Evolutionary conservation across 257 asterid species (phyloP), one percentile per base, ranked within the genome.

Genomic region (Osmanthus fragrans): DNA sequence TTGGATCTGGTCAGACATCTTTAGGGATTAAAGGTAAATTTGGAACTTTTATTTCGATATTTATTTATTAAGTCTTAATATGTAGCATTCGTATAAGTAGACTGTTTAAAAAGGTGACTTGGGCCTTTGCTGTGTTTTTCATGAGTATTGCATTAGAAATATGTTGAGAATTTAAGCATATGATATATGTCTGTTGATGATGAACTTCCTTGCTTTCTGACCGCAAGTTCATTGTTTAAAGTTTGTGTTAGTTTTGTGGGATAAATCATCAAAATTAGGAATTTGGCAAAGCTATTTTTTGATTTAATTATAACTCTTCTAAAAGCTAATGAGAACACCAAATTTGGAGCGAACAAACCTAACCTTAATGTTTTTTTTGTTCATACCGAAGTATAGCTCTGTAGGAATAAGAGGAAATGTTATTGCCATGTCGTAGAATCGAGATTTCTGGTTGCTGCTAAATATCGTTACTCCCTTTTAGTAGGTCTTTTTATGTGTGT

Each of bases 21-120:
- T 25, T 25, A 25, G 1, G 99, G 70, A 96, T 96, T 79, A 96
- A 96, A 92, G 98, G 99, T 96, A 76, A 73, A 7, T 29, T 60
- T 75, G 40, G 15, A 10, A 16, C 23, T 21, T 56, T 5, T n/a
- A n/a, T 56, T 56, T 45, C 54, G 0, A 45, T 45, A 15, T 12
- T 12, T 45, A 13, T 45, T 3, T 45, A 19, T 5, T 45, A 45
- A 12, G 9, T 3, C 12, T 45, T 11, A 45, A 3, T 45, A 45
- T 2, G 54, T 13, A 13, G 54, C 54, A 45, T 42, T 42, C 1
- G 18, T 42, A 42, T 12, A 42, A 42, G 19, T 42, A 12, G 51
- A 12, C 16, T 45, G 54, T 45, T 45, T 13, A 45, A 45, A 45
- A 45, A 45, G 19, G 54, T 45, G 54, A 45, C 54, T 13, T 45